Percentiles rank a stretch among this genome's conserved stretches.
These are phyloP conservation scores for Sugiyamaella qingdaonensis DNA, from an alignment of 805 yeast genomes.

Conservation along the genomic window DNA sequence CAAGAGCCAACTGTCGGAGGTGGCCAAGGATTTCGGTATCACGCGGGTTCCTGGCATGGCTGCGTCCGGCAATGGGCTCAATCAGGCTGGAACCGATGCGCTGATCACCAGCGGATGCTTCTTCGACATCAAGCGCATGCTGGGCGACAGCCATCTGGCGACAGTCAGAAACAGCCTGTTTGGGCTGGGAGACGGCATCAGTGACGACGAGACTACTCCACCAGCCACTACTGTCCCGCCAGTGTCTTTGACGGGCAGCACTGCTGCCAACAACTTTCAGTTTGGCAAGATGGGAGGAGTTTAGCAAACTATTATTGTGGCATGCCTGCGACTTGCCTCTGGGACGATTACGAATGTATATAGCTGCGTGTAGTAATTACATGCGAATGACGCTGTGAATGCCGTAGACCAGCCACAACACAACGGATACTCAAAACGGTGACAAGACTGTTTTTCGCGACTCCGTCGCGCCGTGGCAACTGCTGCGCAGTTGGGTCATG, in stretches of 20 bases:
- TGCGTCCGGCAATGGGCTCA: constrained; percentile 26
- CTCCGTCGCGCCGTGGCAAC: too few relatives aligned
- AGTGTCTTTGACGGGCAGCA: neutral
- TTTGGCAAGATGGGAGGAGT: constrained; percentile 31
- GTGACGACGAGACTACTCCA: constrained; percentile 12
- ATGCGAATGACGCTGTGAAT: too few relatives aligned
- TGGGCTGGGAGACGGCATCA: constrained; percentile 34
- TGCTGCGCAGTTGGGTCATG: too few relatives aligned
- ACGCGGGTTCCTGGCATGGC: constrained; percentile 16
- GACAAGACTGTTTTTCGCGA: too few relatives aligned
- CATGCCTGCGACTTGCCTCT: neutral
- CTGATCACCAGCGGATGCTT: constrained; percentile 40
- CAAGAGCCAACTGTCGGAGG: constrained; percentile 34
- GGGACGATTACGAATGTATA: too few relatives aligned
- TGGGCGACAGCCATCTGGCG: constrained; percentile 31
- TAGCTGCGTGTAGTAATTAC: too few relatives aligned
- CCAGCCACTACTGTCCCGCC: neutral
- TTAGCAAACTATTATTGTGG: neutral
- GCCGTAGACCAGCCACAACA: too few relatives aligned
- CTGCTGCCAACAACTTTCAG: constrained; percentile 27
- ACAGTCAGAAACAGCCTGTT: constrained; percentile 33
- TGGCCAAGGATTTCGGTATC: constrained; percentile 42
- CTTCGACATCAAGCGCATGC: constrained; percentile 37
- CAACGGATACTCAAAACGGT: too few relatives aligned
- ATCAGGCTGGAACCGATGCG: constrained; percentile 44